Evolutionary conservation across 2,329 filamentous ascomycete species (phyloP), one percentile per base, ranked within the genome.

Genomic region (Knoxdaviesia proteae): DNA sequence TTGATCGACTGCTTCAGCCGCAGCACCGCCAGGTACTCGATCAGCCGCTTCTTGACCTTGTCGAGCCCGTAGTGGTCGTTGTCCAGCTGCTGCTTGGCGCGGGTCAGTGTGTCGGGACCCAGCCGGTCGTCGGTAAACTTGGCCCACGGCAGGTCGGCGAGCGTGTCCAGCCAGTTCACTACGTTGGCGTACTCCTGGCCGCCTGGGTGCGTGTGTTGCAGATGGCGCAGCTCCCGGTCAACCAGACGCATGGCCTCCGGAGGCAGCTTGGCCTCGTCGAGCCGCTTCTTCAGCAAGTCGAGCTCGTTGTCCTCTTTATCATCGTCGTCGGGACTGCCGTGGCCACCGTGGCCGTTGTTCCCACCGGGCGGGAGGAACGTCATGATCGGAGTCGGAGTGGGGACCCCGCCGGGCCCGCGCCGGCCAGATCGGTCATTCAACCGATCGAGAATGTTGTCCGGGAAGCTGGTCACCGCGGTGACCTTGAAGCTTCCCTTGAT

Each of bases 141-240:
- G 2, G 79, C 74, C 90, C 90, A 98, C 0, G 90, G 90, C 41
- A 98, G 90, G 56, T 98, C 90, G 0, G 84, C 73, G 45, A 98
- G 63, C 8, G 86, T 96, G 60, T 98, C 90, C 8, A 98, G 68
- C 61, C 94, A 98, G 41, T 86, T 93, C 49, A 88, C 69, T 49
- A 82, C 84, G 8, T 98, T 88, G 48, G 90, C 84, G 54, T 94
- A 94, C 54, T 98, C 90, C 35, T 92, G 88, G 55, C 96, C 90
- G 41, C 84, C 84, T 0, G 90, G 87, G 53, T 84, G 87, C 84
- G 96, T 96, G 64, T 94, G 94, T 53, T 82, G 82, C 47, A 98
- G 62, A 29, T 90, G 71, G 53, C 84, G 83, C 39, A 98, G 59
- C 58, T 98, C 90, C 42, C 87, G 73, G 45, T 93, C 81, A 1